A percentile compares a stretch with the other conserved stretches of the same genome.
Evolutionary conservation across 305 asterid species (phyloP).

Genomic region (Petunia hybrid): DNA sequence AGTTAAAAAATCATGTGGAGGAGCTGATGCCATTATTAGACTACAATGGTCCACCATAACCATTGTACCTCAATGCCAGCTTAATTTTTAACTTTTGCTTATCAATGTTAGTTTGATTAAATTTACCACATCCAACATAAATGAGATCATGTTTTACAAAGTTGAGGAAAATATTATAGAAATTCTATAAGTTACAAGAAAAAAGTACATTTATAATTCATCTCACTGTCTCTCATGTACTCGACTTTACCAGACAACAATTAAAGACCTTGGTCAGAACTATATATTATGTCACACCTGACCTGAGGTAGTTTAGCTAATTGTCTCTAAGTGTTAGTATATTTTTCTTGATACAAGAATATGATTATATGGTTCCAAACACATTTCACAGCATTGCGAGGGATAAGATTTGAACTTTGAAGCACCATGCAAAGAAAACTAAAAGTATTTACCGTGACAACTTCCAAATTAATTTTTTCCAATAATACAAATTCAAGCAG

Average conservation of each 20-base stretch:
- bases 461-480: neutral
- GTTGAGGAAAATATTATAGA: neutral
- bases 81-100: neutral
- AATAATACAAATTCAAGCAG: neutral
- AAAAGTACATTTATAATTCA: neutral
- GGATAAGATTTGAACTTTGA: neutral
- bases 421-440: neutral
- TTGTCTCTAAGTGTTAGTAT: neutral
- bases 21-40: conserved; percentile 4
- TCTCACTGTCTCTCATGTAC: conserved; percentile 23
- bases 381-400: neutral
- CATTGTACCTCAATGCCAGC: conserved; percentile 29
- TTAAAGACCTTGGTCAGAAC: conserved; percentile 2
- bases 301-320: conserved; percentile 24
- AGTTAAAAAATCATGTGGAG: neutral
- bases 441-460: neutral
- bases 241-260: conserved; percentile 27
- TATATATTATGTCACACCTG: neutral
- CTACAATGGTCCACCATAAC: conserved; percentile 20
- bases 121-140: neutral
- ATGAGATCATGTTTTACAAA: neutral
- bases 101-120: neutral
- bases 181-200: neutral
- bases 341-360: neutral
- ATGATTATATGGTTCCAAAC: conserved; percentile 4